Base-by-base conservation (phyloP, 202 grass and related monocot genomes). In the Thinopyrum obtusiflorum region DNA sequence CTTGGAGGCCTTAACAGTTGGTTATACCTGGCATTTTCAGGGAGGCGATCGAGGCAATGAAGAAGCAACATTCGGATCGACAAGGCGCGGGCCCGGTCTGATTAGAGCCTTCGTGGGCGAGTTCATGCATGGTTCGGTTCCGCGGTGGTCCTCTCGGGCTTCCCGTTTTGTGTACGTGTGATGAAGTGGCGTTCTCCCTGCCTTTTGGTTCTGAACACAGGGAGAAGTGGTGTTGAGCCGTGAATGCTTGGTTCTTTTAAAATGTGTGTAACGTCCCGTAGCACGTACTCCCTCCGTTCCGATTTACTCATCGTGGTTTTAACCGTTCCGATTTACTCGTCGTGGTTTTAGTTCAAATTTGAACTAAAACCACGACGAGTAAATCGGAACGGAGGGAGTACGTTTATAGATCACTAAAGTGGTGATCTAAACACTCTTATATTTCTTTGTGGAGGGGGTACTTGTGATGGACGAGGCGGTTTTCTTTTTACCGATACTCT, bases 11-110 rank as follows among this genome's bases (percentile, higher is more conserved):
- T 60, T 39, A 82, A 60, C 23, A 27, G 15, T 12, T 37, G 14
- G 23, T 8, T 57, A 18, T n/a, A 2, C 57, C 68, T 71, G 14
- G 20, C 24, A 3, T 31, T 63, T 63, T 32, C 81, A 74, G 55
- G 81, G 81, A 83, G 35, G 68, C 81, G 31, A 4, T 69, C 5
- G 81, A 29, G 4, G 81, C 81, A 46, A 62, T 83, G 68, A 83
- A 46, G 81, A 62, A 84, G 13, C n/a, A 59, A 11, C 70, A 65
- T 76, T 84, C 15, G 15, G 81, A 69, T 63, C 6, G 5, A 15
- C 55, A 60, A 72, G 7, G 18, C 8, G 9, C 18, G 6, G 29
- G 24, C 24, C 14, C 68, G 21, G 29, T 44, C 11, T 74, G 55
- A 83, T 44, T 46, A 47, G 81, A 59, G 55, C 53, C 6, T 57